A percentile compares a stretch with the other conserved stretches of the same genome.
phyloP scores from a whole-genome alignment of 2,329 filamentous ascomycete genomes.

The Aspergillus aculeatus region DNA sequence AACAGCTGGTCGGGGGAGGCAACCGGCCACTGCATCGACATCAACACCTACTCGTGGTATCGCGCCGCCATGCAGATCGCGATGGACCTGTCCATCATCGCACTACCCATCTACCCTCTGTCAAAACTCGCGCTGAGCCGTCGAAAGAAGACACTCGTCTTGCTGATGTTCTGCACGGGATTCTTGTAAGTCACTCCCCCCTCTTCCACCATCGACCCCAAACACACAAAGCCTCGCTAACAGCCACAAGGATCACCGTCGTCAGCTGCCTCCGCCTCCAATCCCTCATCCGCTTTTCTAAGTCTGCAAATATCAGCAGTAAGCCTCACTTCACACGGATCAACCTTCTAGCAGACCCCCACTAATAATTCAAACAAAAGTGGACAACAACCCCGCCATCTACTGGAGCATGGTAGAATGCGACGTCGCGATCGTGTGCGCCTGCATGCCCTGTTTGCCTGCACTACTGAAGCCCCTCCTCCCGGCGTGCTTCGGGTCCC shows the following conservation, averaged over 20 bases:
- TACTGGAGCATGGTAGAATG: conserved; percentile 47
- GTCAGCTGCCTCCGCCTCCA: conserved; percentile 44
- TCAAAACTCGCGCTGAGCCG: conserved; percentile 45
- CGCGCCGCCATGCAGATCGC: conserved; percentile 55
- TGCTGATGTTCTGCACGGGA: conserved; percentile 54
- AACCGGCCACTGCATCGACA: conserved; percentile 50
- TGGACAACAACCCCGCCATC: conserved; percentile 41
- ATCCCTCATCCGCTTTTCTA: conserved; percentile 42
- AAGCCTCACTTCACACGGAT: conserved; percentile 1
- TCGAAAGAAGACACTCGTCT: conserved; percentile 52
- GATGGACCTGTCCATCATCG: conserved; percentile 54
- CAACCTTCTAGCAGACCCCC: too few species aligned
- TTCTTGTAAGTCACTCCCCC: conserved; percentile 35
- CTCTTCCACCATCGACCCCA: background rate
- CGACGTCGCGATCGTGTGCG: conserved; percentile 47
- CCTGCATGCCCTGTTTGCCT: conserved; percentile 44
- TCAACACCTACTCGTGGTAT: conserved; percentile 52
- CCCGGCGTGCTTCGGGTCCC: conserved; percentile 13
- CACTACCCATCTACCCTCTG: conserved; percentile 51
- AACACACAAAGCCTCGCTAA: background rate
- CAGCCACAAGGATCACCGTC: conserved; percentile 37
- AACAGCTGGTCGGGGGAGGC: conserved; percentile 51
- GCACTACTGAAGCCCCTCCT: conserved; percentile 23
- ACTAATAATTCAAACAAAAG: conserved; percentile 11
- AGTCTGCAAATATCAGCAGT: conserved; percentile 40